phyloP scores from a whole-genome alignment of 164 flowering plant genomes.

The Umbellularia californica region DNA sequence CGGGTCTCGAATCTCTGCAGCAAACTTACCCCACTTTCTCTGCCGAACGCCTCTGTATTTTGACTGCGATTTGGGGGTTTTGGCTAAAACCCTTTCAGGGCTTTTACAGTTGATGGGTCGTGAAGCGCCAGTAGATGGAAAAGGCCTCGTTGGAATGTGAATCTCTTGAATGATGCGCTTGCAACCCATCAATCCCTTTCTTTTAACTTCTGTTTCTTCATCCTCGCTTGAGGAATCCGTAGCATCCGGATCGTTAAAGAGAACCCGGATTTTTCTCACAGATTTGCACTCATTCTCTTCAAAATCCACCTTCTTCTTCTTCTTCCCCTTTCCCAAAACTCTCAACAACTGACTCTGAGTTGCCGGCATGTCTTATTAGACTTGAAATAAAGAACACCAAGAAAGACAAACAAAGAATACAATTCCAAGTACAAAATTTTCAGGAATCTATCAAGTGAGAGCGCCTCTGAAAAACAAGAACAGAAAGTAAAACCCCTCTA shows the following conservation, averaged over 20 bases:
- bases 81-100: slow-evolving; percentile 17
- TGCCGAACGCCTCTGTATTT: slow-evolving; percentile 64
- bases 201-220: slow-evolving; percentile 18
- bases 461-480: slow-evolving; percentile 65
- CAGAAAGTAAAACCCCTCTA: slow-evolving; percentile 44
- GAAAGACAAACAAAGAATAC: slow-evolving; percentile 5
- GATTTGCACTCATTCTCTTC: slow-evolving; percentile 7
- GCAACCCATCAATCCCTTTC: slow-evolving; percentile 2
- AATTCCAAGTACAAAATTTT: neutral
- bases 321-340: neutral
- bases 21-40: slow-evolving; percentile 95
- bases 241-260: slow-evolving; percentile 68
- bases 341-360: slow-evolving; percentile 19
- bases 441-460: slow-evolving; percentile 34
- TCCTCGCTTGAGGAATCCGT: slow-evolving; percentile 77
- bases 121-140: slow-evolving; percentile 22
- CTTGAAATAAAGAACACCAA: slow-evolving; percentile 3
- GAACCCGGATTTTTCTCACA: slow-evolving; percentile 52
- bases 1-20: slow-evolving; percentile 91
- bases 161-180: slow-evolving; percentile 52
- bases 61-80: slow-evolving; percentile 10
- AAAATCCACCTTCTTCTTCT: neutral
- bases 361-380: slow-evolving; percentile 27
- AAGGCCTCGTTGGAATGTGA: slow-evolving; percentile 21
- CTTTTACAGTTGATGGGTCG: slow-evolving; percentile 40